Evolutionary conservation across 768 basidiomycete species (phyloP).

Genomic region (Lepiota brunneoincarnata): DNA sequence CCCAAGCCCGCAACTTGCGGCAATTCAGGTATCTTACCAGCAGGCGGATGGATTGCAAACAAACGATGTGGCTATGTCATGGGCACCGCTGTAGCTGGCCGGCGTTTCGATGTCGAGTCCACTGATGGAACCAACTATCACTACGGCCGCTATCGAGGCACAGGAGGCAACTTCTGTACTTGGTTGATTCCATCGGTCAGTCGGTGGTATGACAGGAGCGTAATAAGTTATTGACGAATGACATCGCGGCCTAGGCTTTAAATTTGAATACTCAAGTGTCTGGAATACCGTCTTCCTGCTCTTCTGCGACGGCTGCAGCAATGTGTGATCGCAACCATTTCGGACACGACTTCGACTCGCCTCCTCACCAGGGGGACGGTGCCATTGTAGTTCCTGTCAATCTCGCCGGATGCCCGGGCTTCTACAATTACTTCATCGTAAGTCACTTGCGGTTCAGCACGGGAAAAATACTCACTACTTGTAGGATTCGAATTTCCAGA

Average conservation of each 20-base stretch:
- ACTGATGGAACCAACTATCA: conserved; percentile 20
- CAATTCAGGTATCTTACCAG: conserved; percentile 20
- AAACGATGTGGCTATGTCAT: conserved; percentile 25
- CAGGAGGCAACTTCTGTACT: conserved; percentile 23
- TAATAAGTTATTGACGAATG: neutral
- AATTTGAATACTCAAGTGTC: conserved; percentile 4
- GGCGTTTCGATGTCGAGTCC: conserved; percentile 21
- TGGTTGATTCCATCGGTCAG: conserved; percentile 20
- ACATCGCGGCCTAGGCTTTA: neutral
- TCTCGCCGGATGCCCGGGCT: conserved; percentile 21
- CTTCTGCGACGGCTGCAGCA: conserved; percentile 14
- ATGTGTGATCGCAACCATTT: conserved; percentile 22
- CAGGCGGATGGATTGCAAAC: conserved; percentile 25
- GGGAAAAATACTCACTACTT: neutral
- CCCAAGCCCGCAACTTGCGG: conserved; percentile 23
- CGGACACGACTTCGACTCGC: conserved; percentile 23
- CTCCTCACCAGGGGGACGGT: conserved; percentile 23
- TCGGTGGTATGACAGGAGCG: neutral
- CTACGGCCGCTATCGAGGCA: conserved; percentile 24
- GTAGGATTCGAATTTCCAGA: conserved; percentile 20
- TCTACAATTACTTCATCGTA: conserved; percentile 26
- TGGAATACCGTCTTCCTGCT: conserved; percentile 16
- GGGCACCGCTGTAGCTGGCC: conserved; percentile 23
- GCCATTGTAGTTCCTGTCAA: conserved; percentile 21
- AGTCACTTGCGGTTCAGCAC: neutral